Base-by-base conservation (phyloP, 2,329 filamentous ascomycete genomes). In the Ambrosiella beaveri region DNA sequence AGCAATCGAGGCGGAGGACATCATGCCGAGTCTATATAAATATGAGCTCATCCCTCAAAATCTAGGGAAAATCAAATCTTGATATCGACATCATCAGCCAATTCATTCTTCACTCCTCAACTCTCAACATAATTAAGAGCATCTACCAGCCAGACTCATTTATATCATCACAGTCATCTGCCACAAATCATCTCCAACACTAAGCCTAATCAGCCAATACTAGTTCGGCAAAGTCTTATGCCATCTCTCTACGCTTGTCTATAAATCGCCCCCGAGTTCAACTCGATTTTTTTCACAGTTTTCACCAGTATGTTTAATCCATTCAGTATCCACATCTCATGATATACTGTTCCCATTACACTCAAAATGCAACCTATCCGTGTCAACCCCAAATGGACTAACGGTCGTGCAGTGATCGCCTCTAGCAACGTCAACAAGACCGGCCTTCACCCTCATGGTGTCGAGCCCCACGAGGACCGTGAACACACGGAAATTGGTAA, bases 401-500 rank as follows among this genome's bases (percentile, higher is more conserved):
- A 60, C 52, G 15, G 36, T 37, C 8, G 57, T 51, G 17, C 63
- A 53, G 35, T 63, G 79, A 76, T 81, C 77, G 71, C 77, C 70
- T 66, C 70, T 67, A 76, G 71, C 66, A 78, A 75, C 69, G 79
- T 96, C 68, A 95, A 96, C 82, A 91, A 90, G 77, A 96, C 90
- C 67, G 81, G 81, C 67, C 84, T 95, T 65, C 89, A 95, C 80
- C 90, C 90, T 63, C 76, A 82, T 71, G 90, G 90, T 83, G 85
- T 96, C 65, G 78, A 86, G 88, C 94, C 90, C 63, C 77, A 83
- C 68, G 54, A 49, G 36, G 56, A 57, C 37, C 78, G 79, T 67
- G 86, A 94, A 70, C 91, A 96, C 81, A 97, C 93, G 51, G 93
- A 97, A 72, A 83, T 98, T 64, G 89, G 73, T 76, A 75, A 63